phyloP scores from a whole-genome alignment of 129 eudicot species.

The Centrapalus pauciflorus region DNA sequence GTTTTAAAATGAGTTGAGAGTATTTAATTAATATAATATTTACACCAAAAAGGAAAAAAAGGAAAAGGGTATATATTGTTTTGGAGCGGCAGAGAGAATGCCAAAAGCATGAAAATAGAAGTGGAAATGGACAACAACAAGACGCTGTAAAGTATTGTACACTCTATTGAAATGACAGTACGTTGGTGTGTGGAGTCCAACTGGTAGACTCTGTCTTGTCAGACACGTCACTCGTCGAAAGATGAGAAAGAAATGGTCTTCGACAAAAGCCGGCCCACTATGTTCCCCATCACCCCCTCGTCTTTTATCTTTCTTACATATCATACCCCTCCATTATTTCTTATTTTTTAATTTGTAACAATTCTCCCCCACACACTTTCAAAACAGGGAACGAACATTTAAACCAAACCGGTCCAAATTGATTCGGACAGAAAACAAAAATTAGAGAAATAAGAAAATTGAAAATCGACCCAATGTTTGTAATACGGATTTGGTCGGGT shows the following conservation, averaged over 20 bases:
- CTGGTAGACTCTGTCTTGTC: conserved; percentile 25
- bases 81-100: background rate
- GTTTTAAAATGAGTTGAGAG: no score
- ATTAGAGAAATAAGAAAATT: no score
- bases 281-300: background rate
- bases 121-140: conserved; percentile 22
- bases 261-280: conserved; percentile 29
- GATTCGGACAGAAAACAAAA: no score
- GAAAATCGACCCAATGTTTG: no score
- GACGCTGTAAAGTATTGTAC: conserved; percentile 31
- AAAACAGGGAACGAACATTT: no score
- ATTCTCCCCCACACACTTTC: background rate
- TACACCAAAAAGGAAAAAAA: background rate
- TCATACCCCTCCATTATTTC: background rate
- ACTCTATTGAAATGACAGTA: conserved; percentile 15
- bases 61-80: background rate
- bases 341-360: background rate
- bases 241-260: conserved; percentile 22
- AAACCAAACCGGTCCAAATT: no score
- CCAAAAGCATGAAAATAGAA: conserved; percentile 13
- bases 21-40: no score
- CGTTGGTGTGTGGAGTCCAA: conserved; percentile 33
- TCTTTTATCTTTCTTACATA: background rate
- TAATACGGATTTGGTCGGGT: no score
- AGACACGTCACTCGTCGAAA: conserved; percentile 22